A percentile compares a stretch with the other conserved stretches of the same genome.
These are phyloP conservation scores for Macroventuria anomochaeta DNA, from an alignment of 2,329 filamentous ascomycete genomes.

Conservation along the genomic window DNA sequence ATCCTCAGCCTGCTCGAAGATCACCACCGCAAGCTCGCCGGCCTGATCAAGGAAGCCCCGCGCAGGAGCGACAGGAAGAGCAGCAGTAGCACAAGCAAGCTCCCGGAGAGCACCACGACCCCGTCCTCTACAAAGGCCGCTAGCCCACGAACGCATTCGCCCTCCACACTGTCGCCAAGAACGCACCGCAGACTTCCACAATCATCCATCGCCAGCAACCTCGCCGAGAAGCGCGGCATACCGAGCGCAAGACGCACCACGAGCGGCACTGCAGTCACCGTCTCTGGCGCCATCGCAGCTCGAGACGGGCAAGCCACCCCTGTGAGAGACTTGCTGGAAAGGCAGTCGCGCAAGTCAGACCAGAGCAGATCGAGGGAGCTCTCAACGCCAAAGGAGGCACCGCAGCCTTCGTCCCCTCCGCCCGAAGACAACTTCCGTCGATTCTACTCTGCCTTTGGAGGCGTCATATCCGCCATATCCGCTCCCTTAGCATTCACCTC, in stretches of 20 bases:
- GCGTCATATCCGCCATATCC: conserved; percentile 84
- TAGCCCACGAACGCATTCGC: conserved; percentile 29
- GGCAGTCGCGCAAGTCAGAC: conserved; percentile 40
- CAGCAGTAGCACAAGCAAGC: not conserved
- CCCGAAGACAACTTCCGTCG: conserved; percentile 81
- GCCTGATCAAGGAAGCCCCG: conserved; percentile 74
- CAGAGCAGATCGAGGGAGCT: conserved; percentile 22
- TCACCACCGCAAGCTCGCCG: conserved; percentile 84
- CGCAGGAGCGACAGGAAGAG: conserved; percentile 37
- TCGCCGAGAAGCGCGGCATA: conserved; percentile 86
- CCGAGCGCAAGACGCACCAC: conserved; percentile 63
- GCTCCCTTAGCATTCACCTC: conserved; percentile 92
- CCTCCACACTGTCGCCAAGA: conserved; percentile 46
- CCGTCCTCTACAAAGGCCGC: conserved; percentile 28
- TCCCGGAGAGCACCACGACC: conserved; percentile 8
- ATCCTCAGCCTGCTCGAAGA: conserved; percentile 85
- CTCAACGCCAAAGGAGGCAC: conserved; percentile 20
- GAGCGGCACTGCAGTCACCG: conserved; percentile 74
- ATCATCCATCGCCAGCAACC: conserved; percentile 86
- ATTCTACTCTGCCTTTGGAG: conserved; percentile 93
- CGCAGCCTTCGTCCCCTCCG: conserved; percentile 29
- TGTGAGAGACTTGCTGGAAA: conserved; percentile 42
- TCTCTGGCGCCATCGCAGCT: conserved; percentile 73
- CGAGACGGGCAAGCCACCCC: conserved; percentile 41
- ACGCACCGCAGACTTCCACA: conserved; percentile 62